Conservation (phyloP, 306 rosid species). For the Datisca glomerata region DNA sequence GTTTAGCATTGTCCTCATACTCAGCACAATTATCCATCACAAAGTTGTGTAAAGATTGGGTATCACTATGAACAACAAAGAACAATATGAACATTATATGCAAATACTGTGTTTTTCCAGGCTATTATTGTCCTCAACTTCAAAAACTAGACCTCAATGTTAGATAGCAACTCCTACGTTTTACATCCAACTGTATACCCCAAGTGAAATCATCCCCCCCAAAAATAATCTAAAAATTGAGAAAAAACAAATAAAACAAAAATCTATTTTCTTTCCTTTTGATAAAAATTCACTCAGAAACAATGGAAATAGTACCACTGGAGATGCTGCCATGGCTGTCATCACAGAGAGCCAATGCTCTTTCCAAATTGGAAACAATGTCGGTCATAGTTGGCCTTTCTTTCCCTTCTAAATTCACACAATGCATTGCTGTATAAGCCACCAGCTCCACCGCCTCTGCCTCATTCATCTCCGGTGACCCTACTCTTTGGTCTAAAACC, state of each 20-base stretch:
- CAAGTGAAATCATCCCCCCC: not conserved
- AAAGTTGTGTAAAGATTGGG: no score
- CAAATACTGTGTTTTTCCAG: no score
- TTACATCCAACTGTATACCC: constrained; percentile 13
- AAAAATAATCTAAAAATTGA: not conserved
- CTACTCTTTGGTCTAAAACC: constrained; percentile 63
- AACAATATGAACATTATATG: no score
- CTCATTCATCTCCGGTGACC: constrained; percentile 45
- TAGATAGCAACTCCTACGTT: constrained; percentile 15
- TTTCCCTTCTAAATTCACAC: constrained; percentile 89
- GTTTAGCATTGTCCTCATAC: no score
- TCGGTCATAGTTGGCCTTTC: constrained; percentile 87
- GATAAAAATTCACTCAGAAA: constrained; percentile 33
- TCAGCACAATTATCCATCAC: no score
- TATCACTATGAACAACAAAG: no score
- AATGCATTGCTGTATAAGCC: constrained; percentile 63
- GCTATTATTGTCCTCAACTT: not conserved
- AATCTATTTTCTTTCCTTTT: constrained; percentile 11
- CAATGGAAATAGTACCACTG: constrained; percentile 48
- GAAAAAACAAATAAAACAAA: constrained; percentile 19
- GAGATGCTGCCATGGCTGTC: constrained; percentile 51
- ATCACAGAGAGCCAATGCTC: constrained; percentile 55
- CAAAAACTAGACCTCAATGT: constrained; percentile 13
- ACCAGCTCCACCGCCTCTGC: constrained; percentile 75
- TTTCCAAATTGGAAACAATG: constrained; percentile 70